Conservation (phyloP, 2,329 filamentous ascomycete species). For the Paramyrothecium roridum region DNA sequence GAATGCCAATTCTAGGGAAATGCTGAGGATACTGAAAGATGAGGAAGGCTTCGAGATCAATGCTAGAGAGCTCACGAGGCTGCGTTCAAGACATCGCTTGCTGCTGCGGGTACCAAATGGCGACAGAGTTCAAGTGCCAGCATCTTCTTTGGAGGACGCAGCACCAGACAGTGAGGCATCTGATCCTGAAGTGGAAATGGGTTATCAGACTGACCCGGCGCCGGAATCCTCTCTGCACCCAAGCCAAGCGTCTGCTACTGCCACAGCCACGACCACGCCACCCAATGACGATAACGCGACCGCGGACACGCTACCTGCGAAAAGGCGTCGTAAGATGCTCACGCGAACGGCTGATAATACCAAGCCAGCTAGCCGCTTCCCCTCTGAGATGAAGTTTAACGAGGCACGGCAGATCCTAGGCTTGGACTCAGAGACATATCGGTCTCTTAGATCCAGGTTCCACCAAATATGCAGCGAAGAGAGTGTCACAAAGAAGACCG, state of each 20-base stretch:
- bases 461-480: constrained; percentile 66
- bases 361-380: constrained; percentile 70
- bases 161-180: background rate
- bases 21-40: constrained; percentile 65
- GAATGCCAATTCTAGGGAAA: constrained; percentile 70
- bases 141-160: constrained; percentile 2
- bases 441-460: constrained; percentile 63
- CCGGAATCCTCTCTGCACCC: too few relatives aligned
- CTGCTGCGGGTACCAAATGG: constrained; percentile 60
- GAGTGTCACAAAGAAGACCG: constrained; percentile 71
- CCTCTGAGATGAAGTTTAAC: constrained; percentile 78
- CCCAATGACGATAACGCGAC: background rate
- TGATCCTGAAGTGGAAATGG: background rate
- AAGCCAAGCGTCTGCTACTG: too few relatives aligned
- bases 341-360: constrained; percentile 65
- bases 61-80: constrained; percentile 65
- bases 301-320: constrained; percentile 3
- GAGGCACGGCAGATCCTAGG: constrained; percentile 70
- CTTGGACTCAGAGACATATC: constrained; percentile 63
- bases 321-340: constrained; percentile 63
- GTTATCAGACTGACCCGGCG: too few relatives aligned
- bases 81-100: constrained; percentile 68
- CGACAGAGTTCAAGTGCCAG: constrained; percentile 39
- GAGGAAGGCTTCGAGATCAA: constrained; percentile 72
- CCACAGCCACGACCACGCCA: too few relatives aligned